A percentile compares a stretch with the other conserved stretches of the same genome.
phyloP scores from a whole-genome alignment of 768 basidiomycete genomes.

The Leccinum rimulosum region DNA sequence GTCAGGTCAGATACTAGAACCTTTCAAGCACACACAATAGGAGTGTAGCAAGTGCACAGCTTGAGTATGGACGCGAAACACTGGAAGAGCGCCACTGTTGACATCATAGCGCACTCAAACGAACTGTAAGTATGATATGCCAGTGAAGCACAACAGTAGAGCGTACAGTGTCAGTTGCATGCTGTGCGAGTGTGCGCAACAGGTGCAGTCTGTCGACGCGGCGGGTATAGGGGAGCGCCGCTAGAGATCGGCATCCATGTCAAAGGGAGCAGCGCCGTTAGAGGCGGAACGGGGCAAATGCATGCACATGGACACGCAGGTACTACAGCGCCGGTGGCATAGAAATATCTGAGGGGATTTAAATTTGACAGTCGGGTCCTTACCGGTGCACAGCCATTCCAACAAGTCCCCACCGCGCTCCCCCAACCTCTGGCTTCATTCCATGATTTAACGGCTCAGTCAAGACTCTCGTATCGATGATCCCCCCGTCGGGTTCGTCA shows the following conservation, averaged over 20 bases:
- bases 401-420: neutral
- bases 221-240: neutral
- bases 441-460: neutral
- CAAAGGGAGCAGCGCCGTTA: neutral
- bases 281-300: too few relatives aligned
- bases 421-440: neutral
- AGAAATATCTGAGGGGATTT: neutral
- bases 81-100: neutral
- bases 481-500: neutral
- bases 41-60: too few relatives aligned
- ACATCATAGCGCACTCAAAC: too few relatives aligned
- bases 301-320: neutral
- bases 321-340: neutral
- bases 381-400: neutral
- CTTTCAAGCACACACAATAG: too few relatives aligned
- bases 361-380: neutral
- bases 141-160: neutral
- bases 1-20: too few relatives aligned
- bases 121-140: too few relatives aligned
- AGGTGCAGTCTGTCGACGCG: neutral
- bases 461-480: neutral
- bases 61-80: neutral
- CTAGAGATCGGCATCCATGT: neutral
- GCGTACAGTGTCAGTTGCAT: neutral
- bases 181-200: neutral